These are phyloP conservation scores for Austroboletus novae-zelandiae DNA, from an alignment of 1,284 basidiomycete species.

Conservation along the genomic window DNA sequence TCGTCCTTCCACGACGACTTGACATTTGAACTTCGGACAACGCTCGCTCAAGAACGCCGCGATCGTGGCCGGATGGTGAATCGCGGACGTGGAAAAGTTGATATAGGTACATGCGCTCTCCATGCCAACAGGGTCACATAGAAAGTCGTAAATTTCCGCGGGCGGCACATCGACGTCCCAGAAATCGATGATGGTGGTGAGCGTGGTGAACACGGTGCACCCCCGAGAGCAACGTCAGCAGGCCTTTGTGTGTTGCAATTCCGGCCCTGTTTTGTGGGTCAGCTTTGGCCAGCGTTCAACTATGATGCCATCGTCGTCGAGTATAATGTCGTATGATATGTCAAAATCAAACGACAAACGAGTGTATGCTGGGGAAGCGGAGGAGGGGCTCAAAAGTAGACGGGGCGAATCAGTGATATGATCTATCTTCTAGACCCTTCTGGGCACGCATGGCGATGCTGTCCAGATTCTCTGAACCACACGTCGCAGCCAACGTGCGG, in stretches of 20 bases:
- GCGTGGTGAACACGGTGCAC: conserved; percentile 4
- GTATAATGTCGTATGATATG: conserved; percentile 12
- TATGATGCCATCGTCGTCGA: conserved; percentile 18
- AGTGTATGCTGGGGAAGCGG: conserved; percentile 7
- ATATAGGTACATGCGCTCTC: conserved; percentile 5
- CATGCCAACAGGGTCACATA: neutral
- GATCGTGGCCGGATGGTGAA: conserved; percentile 15
- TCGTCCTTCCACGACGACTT: conserved; percentile 12
- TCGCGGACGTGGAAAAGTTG: conserved; percentile 21
- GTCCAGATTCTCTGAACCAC: conserved; percentile 11
- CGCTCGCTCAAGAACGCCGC: conserved; percentile 27
- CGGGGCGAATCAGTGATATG: conserved; percentile 2
- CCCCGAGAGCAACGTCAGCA: conserved; percentile 14
- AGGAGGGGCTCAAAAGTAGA: conserved; percentile 20
- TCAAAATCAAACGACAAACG: conserved; percentile 21
- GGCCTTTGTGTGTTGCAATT: conserved; percentile 16
- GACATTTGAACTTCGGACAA: conserved; percentile 18
- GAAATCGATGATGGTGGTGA: conserved; percentile 21
- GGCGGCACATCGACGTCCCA: conserved; percentile 10
- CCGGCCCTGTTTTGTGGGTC: neutral
- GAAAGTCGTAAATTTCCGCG: neutral
- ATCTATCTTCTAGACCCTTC: no score
- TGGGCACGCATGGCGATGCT: no score
- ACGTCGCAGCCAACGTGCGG: conserved; percentile 15
- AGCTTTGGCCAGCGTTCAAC: conserved; percentile 21